Percentiles rank a stretch among this genome's conserved stretches.
phyloP scores from a whole-genome alignment of 495 filamentous ascomycete species.

The Penicillium odoratum region DNA sequence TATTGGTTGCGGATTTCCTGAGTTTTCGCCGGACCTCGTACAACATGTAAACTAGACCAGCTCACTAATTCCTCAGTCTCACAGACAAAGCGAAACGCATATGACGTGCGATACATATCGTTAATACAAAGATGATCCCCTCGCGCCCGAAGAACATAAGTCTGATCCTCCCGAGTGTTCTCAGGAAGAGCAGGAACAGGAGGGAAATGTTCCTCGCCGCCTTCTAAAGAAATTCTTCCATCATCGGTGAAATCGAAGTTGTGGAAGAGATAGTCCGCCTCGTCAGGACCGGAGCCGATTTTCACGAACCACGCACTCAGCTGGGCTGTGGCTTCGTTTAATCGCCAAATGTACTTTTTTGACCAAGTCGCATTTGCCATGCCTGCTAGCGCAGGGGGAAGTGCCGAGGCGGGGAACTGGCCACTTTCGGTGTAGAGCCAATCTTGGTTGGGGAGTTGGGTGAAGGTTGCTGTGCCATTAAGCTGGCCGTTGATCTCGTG shows the following conservation, averaged over 20 bases:
- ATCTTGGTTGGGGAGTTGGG: conserved; percentile 30
- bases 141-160: conserved; percentile 34
- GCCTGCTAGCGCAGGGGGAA: conserved; percentile 15
- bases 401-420: conserved; percentile 32
- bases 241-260: conserved; percentile 36
- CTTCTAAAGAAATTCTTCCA: neutral
- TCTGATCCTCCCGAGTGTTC: conserved; percentile 12
- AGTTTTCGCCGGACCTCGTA: conserved; percentile 48
- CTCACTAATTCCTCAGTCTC: conserved; percentile 41
- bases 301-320: conserved; percentile 53
- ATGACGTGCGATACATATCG: conserved; percentile 52
- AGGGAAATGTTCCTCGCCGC: conserved; percentile 24
- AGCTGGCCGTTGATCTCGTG: conserved; percentile 43
- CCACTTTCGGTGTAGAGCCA: conserved; percentile 50
- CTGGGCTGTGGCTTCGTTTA: conserved; percentile 23
- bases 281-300: conserved; percentile 31
- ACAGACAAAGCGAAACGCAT: conserved; percentile 41
- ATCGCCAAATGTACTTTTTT: conserved; percentile 51
- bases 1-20: conserved; percentile 50
- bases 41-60: conserved; percentile 50
- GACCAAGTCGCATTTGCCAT: conserved; percentile 34
- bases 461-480: conserved; percentile 43
- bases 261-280: conserved; percentile 49
- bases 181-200: conserved; percentile 29
- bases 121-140: conserved; percentile 50